phyloP scores from a whole-genome alignment of 768 basidiomycete species.

The Mycena latifolia region DNA sequence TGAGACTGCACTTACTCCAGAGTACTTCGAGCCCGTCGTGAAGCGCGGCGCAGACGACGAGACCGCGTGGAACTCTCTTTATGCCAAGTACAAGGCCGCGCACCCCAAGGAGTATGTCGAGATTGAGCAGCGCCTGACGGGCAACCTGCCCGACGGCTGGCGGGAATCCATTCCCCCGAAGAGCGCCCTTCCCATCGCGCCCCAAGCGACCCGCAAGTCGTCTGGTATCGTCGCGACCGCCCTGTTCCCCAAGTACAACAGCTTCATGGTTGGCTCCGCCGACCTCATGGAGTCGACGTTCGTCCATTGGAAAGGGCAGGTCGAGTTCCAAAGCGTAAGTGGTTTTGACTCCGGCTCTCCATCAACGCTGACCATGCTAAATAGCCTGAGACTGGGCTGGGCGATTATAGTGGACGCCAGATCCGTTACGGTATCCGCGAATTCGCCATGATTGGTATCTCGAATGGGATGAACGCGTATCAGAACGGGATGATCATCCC shows the following conservation, averaged over 20 bases:
- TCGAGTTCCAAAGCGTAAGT: slow-evolving; percentile 29
- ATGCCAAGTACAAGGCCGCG: slow-evolving; percentile 10
- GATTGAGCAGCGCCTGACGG: slow-evolving; percentile 23
- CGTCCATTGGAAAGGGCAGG: slow-evolving; percentile 24
- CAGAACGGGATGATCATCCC: slow-evolving; percentile 28
- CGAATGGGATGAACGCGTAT: slow-evolving; percentile 31
- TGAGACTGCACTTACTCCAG: neutral
- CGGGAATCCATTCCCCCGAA: slow-evolving; percentile 18
- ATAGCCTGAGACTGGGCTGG: slow-evolving; percentile 26
- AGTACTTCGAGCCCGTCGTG: slow-evolving; percentile 22
- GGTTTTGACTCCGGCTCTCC: neutral
- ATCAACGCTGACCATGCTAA: neutral
- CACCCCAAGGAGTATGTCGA: slow-evolving; percentile 26
- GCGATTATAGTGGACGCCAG: slow-evolving; percentile 29
- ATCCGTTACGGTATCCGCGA: slow-evolving; percentile 34
- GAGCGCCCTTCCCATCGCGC: slow-evolving; percentile 22
- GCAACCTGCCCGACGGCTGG: slow-evolving; percentile 30
- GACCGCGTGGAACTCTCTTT: slow-evolving; percentile 17
- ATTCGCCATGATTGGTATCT: slow-evolving; percentile 31
- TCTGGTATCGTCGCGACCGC: slow-evolving; percentile 27
- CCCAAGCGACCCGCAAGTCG: slow-evolving; percentile 28
- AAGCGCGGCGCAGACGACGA: slow-evolving; percentile 17
- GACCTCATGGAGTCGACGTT: slow-evolving; percentile 32
- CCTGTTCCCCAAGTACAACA: slow-evolving; percentile 25
- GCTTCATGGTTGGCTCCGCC: slow-evolving; percentile 30